A percentile compares a stretch with the other conserved stretches of the same genome.
These are phyloP conservation scores for Mycena indigotica DNA, from an alignment of 768 basidiomycete species.

Conservation along the genomic window DNA sequence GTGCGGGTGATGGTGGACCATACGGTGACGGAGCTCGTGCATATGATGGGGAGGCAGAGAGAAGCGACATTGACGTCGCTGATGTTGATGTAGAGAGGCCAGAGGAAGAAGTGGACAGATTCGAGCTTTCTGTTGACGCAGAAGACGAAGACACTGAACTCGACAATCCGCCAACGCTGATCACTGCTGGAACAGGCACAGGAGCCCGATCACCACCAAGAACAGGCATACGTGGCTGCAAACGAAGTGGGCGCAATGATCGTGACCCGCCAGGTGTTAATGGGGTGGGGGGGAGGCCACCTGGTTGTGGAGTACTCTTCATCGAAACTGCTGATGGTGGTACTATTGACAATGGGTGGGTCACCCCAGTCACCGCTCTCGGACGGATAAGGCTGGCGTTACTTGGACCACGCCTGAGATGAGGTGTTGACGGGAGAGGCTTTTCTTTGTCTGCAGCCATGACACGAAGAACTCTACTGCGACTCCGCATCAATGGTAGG, in stretches of 20 bases:
- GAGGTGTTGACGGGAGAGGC: slow-evolving; percentile 19
- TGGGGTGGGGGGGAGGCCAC: neutral
- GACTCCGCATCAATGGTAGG: slow-evolving; percentile 17
- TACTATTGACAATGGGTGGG: neutral
- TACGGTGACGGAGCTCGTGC: neutral
- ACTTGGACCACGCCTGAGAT: neutral
- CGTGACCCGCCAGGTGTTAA: neutral
- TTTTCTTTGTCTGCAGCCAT: slow-evolving; percentile 21
- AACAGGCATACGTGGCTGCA: slow-evolving; percentile 13
- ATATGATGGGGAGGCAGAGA: slow-evolving; percentile 12
- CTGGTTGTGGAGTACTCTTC: slow-evolving; percentile 19
- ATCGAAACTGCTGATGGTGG: slow-evolving; percentile 6
- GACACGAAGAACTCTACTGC: slow-evolving; percentile 17
- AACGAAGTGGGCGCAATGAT: slow-evolving; percentile 18
- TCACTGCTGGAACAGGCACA: slow-evolving; percentile 16
- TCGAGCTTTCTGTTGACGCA: slow-evolving; percentile 4
- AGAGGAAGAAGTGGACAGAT: neutral
- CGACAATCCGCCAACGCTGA: neutral
- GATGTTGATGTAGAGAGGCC: slow-evolving; percentile 11
- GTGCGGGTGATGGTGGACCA: neutral
- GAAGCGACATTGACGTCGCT: slow-evolving; percentile 16
- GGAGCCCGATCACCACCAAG: slow-evolving; percentile 20
- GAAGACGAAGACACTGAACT: slow-evolving; percentile 5
- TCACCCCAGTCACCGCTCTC: slow-evolving; percentile 15
- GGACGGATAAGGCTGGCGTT: slow-evolving; percentile 9